Evolutionary conservation across 805 yeast genomes (phyloP).

Genomic region (Brettanomyces anomalus): DNA sequence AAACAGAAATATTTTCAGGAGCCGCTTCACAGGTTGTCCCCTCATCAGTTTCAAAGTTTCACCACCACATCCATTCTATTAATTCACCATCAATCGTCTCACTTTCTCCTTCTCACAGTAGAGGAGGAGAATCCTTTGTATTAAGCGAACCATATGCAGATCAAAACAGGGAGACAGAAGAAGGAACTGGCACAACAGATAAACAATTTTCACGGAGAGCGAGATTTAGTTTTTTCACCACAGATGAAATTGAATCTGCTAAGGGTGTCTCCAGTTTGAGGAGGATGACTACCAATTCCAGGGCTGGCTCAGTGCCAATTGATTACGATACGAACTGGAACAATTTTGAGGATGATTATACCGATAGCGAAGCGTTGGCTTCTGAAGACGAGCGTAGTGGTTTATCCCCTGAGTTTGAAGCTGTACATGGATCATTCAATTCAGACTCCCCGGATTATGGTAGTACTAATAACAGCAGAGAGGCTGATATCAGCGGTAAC

Average conservation of each 20-base stretch:
- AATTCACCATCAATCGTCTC: constrained; percentile 16
- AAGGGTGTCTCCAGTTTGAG: constrained; percentile 79
- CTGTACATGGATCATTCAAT: background rate
- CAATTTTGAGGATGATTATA: constrained; percentile 39
- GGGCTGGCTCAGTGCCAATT: constrained; percentile 31
- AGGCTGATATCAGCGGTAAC: constrained; percentile 11
- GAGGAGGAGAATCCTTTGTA: constrained; percentile 3
- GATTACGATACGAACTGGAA: constrained; percentile 77
- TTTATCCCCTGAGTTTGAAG: background rate
- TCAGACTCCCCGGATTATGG: background rate
- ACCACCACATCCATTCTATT: constrained; percentile 35
- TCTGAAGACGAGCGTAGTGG: constrained; percentile 1
- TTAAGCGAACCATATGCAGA: constrained; percentile 8
- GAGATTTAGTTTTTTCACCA: constrained; percentile 72
- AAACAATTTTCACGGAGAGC: constrained; percentile 27
- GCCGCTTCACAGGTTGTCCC: constrained; percentile 72
- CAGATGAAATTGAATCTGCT: constrained; percentile 77
- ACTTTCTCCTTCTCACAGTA: constrained; percentile 1
- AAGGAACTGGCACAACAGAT: constrained; percentile 27
- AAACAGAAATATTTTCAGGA: constrained; percentile 66
- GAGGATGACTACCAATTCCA: constrained; percentile 27
- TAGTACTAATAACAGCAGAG: constrained; percentile 8
- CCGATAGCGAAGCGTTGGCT: constrained; percentile 8
- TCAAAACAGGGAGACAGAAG: constrained; percentile 5
- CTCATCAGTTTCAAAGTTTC: constrained; percentile 68